Base-by-base conservation (phyloP, 108 stramenopile species). In the Conticribra guillardii region DNA sequence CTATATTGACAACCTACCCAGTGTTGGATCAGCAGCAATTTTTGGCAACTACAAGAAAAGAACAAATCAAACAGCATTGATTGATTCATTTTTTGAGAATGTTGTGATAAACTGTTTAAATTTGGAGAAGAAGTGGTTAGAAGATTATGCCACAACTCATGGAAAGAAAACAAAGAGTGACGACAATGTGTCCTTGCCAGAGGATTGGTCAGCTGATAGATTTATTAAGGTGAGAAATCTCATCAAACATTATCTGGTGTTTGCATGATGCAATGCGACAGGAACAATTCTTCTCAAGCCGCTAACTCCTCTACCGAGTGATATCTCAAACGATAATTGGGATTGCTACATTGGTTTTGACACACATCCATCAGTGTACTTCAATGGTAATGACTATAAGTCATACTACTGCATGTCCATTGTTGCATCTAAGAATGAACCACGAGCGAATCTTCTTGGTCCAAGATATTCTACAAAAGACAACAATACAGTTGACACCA, bases 251-350 rank as follows among this genome's bases (percentile, higher is more conserved):
- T 34, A 34, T 44, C 60, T 34, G 3, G 60, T 61, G 34, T 61
- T 61, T 51, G n/a, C n/a, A 21, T 17, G 44, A 32, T 16, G 44
- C 18, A 18, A 44, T 14, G 8, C 60, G 19, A 44, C 5, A 14
- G 37, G 37, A 4, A 44, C 4, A 44, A 18, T 61, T 4, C 4
- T 16, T 3, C 17, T 61, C 15, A 21, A 23, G 4, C 32, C 60
- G 44, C 23, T 61, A 23, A 61, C 37, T 41, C 60, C 60, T 61
- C 60, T 61, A 11, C 60, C 60, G 33, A 7, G 7, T 41, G n/a
- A 18, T 46, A 18, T 61, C 16, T 58, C 56, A 4, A 14, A 58
- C 23, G 34, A 44, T 11, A 9, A 61, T 7, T 34, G 32, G 60
- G 60, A 34, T 14, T 4, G 15, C 4, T 61, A 44, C n/a, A 34